A percentile compares a stretch with the other conserved stretches of the same genome.
These are phyloP conservation scores for Kwoniella sp. DNA, from an alignment of 768 basidiomycete genomes.

Conservation along the genomic window DNA sequence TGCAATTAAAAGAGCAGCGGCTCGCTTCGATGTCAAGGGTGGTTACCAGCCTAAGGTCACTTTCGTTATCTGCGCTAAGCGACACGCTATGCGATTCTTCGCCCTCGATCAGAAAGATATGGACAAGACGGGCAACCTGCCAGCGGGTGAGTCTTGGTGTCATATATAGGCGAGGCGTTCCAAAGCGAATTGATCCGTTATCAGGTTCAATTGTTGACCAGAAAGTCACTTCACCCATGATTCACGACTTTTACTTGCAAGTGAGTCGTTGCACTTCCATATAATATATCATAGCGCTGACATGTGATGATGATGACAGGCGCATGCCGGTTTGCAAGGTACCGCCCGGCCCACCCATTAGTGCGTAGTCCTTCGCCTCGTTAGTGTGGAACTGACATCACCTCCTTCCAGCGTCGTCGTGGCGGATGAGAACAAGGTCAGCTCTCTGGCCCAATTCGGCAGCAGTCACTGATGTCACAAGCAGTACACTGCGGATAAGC, in stretches of 20 bases:
- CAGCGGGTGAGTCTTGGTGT: conserved; percentile 26
- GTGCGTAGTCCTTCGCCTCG: conserved; percentile 6
- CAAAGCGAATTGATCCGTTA: background rate
- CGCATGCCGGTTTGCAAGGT: conserved; percentile 46
- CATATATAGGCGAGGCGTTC: background rate
- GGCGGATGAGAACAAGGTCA: conserved; percentile 33
- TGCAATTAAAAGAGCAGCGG: conserved; percentile 37
- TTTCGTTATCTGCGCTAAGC: conserved; percentile 47
- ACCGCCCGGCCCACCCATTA: conserved; percentile 48
- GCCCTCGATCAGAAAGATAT: conserved; percentile 22
- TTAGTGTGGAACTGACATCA: background rate
- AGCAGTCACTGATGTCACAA: too few relatives aligned
- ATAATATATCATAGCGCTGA: background rate
- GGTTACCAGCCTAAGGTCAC: conserved; percentile 48
- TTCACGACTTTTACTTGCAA: conserved; percentile 49
- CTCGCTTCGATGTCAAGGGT: conserved; percentile 9
- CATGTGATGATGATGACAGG: conserved; percentile 6
- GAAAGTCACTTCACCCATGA: conserved; percentile 44
- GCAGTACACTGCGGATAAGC: conserved; percentile 29
- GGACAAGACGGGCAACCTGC: conserved; percentile 46
- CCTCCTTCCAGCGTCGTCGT: conserved; percentile 7
- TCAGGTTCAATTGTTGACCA: conserved; percentile 42
- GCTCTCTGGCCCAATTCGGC: too few relatives aligned
- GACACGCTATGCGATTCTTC: conserved; percentile 50
- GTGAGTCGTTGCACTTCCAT: conserved; percentile 8